Evolutionary conservation across 805 yeast genomes (phyloP), one percentile per base, ranked within the genome.

Genomic region (Brettanomyces custersianus): DNA sequence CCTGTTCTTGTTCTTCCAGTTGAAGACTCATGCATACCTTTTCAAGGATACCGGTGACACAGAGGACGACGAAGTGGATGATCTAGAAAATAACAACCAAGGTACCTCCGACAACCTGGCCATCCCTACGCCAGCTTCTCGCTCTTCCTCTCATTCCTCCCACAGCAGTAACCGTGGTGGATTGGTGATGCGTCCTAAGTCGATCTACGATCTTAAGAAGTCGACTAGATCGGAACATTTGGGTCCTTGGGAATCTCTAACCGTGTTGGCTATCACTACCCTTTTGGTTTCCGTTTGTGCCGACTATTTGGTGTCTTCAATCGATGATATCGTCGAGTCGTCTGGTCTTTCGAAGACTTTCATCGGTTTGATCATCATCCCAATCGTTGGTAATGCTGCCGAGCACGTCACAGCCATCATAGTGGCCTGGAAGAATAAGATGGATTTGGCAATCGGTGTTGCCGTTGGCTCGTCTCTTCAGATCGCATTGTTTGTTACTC

Each of bases 361-460:
- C 51, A 86, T 92, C 51, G 97, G 97, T 56, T 68, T 92, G 46
- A 80, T 92, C 47, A 76, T 92, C 31, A 80, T 92, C 43, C 98
- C 98, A 28, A 90, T 92, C 43, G 97, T 92, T 20, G 98, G 97
- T 38, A 92, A 92, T 52, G 98, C 98, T 3, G 97, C 97, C 10
- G 98, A 92, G 60, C 98, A 92, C 59, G 97, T 86, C 35, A 92
- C 98, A 15, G 95, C 97, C 3, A 81, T 92, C 25, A 72, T 86
- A 42, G 97, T 92, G 33, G 97, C 98, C 17, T 75, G 78, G 71
- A 87, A 87, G 62, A 85, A 92, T 60, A 92, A 92, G 63, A 92
- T 92, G 96, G 97, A 92, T 57, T 71, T 92, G 40, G 96, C 98
- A 11, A 73, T 92, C 47, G 95, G 96, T 40, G 97, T 92, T 32